Evolutionary conservation across 306 rosid genomes (phyloP).

Genomic region (Castanospermum australe): DNA sequence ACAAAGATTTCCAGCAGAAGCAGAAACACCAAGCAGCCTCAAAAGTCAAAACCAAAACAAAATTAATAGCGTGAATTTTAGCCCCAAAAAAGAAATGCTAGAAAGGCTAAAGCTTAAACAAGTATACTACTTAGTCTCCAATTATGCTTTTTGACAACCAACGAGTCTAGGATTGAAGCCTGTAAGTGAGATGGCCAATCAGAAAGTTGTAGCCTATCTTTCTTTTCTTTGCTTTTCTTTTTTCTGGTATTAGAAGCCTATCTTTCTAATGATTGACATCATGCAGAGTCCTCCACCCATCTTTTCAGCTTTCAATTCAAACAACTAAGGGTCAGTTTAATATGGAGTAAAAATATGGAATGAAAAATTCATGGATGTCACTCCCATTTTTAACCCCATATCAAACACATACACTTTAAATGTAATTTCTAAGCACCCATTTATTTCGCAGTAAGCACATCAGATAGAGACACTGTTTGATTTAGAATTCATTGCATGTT

Average conservation of each 20-base stretch:
- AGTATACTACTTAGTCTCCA: background rate
- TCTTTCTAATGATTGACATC: background rate
- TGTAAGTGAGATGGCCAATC: background rate
- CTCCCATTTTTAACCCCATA: no score
- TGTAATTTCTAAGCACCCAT: background rate
- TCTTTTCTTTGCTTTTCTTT: no score
- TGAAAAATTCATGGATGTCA: no score
- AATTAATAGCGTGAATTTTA: background rate
- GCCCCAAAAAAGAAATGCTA: background rate
- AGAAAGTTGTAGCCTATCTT: background rate
- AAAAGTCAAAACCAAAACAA: background rate
- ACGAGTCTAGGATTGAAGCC: background rate
- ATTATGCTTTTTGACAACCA: background rate
- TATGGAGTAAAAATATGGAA: no score
- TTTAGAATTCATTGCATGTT: background rate
- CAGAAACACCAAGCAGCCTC: background rate
- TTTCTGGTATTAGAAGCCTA: no score
- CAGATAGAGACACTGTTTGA: background rate
- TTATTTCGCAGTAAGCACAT: background rate
- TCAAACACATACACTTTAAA: no score
- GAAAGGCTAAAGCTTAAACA: background rate
- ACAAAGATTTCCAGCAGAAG: background rate
- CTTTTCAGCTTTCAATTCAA: background rate
- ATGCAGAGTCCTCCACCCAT: background rate
- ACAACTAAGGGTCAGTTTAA: no score